Evolutionary conservation across 768 basidiomycete species (phyloP).

Genomic region (Amanita exitialis): DNA sequence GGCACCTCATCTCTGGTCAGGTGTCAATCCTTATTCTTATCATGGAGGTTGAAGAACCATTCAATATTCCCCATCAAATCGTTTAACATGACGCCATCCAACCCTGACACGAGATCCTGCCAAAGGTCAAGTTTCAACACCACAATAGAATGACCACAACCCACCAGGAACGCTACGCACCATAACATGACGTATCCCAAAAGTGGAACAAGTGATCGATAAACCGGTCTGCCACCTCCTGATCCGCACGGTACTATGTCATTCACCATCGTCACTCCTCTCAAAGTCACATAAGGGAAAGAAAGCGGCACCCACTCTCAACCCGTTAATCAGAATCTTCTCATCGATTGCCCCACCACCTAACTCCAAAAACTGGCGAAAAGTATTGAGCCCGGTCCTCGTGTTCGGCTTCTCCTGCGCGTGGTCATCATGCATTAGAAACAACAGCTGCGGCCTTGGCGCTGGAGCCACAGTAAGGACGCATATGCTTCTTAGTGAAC

Average conservation of each 20-base stretch:
- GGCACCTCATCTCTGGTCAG: constrained; percentile 95
- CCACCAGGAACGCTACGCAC: constrained; percentile 81
- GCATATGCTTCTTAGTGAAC: constrained; percentile 84
- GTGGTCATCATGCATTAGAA: constrained; percentile 45
- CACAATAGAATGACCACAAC: too few species aligned
- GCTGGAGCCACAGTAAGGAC: constrained; percentile 55
- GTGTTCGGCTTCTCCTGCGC: constrained; percentile 71
- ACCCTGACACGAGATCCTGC: constrained; percentile 81
- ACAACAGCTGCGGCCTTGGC: constrained; percentile 28
- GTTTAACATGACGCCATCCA: constrained; percentile 90
- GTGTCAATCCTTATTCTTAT: constrained; percentile 93
- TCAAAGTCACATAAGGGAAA: too few species aligned
- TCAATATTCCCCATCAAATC: constrained; percentile 98
- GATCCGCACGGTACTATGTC: constrained; percentile 81
- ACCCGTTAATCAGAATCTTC: constrained; percentile 85
- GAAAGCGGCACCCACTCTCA: constrained; percentile 44
- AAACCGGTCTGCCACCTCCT: constrained; percentile 89
- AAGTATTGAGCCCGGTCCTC: constrained; percentile 75
- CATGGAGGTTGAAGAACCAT: constrained; percentile 96
- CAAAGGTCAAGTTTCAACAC: not conserved
- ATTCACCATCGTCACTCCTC: constrained; percentile 5
- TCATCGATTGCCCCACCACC: constrained; percentile 91
- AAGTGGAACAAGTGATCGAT: constrained; percentile 90
- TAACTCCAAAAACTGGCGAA: constrained; percentile 86
- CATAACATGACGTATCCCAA: constrained; percentile 82